Percentiles rank a stretch among this genome's conserved stretches.
Conservation (phyloP, 306 rosid species). For the Castanospermum australe region DNA sequence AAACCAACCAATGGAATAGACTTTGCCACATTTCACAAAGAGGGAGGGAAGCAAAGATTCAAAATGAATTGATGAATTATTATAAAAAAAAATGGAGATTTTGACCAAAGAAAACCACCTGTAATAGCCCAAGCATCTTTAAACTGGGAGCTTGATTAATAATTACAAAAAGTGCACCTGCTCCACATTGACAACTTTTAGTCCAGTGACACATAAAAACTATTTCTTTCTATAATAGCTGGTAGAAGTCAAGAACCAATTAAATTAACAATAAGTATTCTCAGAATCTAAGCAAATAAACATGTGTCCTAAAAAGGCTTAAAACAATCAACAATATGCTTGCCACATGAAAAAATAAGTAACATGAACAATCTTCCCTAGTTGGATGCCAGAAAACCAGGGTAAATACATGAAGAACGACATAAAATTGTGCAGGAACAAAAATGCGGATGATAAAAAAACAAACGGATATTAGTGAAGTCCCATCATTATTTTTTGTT, state of each 20-base stretch:
- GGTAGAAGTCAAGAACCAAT: background rate
- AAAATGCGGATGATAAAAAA: background rate
- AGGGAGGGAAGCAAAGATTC: background rate
- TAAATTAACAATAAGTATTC: background rate
- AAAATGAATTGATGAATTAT: background rate
- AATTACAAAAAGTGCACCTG: conserved; percentile 77
- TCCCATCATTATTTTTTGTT: too few species aligned
- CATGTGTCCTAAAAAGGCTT: background rate
- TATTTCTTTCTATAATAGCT: background rate
- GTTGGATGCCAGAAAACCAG: background rate
- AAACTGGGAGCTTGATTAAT: conserved; percentile 66
- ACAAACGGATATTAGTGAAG: background rate
- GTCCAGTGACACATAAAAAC: conserved; percentile 28
- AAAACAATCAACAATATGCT: background rate
- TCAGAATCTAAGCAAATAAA: background rate
- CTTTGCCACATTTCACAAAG: background rate
- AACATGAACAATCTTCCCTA: background rate
- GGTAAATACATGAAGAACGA: background rate
- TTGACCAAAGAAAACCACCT: conserved; percentile 36
- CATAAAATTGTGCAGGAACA: background rate
- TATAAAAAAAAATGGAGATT: background rate
- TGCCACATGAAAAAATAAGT: background rate
- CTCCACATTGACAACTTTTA: conserved; percentile 25
- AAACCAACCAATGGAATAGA: background rate
- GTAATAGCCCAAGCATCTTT: conserved; percentile 79